These are phyloP conservation scores for Populus hybrid DNA, from an alignment of 441 rosid genomes.

Conservation along the genomic window DNA sequence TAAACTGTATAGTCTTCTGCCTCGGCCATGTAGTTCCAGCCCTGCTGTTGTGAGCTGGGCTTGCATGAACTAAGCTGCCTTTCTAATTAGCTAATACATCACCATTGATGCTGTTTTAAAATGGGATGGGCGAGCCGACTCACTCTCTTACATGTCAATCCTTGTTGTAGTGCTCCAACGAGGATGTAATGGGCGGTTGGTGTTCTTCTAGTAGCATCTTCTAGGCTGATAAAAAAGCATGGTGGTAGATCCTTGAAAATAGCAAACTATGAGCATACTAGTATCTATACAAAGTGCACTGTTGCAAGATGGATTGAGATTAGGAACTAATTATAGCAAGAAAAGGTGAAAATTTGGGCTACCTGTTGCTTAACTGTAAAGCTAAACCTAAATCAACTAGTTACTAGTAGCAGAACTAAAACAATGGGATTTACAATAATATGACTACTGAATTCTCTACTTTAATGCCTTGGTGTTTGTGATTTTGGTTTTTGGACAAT, in stretches of 20 bases:
- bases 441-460: neutral
- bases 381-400: neutral
- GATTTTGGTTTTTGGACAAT: no score
- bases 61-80: neutral
- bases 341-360: no score
- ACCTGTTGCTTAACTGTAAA: no score
- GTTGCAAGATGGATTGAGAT: no score
- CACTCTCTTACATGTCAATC: conserved; percentile 8
- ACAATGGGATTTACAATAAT: neutral
- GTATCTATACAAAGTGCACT: no score
- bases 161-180: conserved; percentile 41
- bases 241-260: no score
- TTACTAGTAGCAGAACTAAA: neutral
- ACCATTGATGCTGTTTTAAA: neutral
- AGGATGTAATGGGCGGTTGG: conserved; percentile 63
- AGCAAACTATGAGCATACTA: no score
- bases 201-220: conserved; percentile 62
- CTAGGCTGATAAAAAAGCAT: conserved; percentile 35
- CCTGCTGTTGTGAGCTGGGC: neutral
- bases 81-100: neutral
- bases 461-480: no score
- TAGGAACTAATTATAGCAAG: no score
- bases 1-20: neutral
- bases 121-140: neutral
- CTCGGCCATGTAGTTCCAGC: neutral